Conservation (phyloP, 1,284 basidiomycete species). For the Cutaneotrichosporon cutaneum region DNA sequence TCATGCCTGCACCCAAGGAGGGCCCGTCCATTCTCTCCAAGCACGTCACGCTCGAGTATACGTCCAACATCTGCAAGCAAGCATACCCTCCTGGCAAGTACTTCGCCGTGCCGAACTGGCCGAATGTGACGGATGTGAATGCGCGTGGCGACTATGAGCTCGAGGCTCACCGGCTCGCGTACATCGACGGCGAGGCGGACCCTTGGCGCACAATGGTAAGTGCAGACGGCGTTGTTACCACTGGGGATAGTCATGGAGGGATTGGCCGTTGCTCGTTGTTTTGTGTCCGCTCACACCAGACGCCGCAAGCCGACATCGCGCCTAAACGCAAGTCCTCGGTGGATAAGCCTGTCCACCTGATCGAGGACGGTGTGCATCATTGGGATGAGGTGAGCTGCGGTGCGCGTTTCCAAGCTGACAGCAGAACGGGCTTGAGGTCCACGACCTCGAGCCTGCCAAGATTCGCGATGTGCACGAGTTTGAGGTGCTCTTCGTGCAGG, state of each 20-base stretch:
- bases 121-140: conserved; percentile 79
- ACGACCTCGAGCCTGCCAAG: conserved; percentile 68
- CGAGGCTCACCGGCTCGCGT: conserved; percentile 72
- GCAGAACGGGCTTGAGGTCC: conserved; percentile 69
- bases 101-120: conserved; percentile 67
- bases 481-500: conserved; percentile 74
- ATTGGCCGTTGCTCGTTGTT: neutral
- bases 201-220: conserved; percentile 76
- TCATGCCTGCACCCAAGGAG: conserved; percentile 54
- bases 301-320: conserved; percentile 80
- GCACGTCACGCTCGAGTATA: conserved; percentile 73
- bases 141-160: conserved; percentile 72
- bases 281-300: conserved; percentile 32
- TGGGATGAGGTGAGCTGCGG: conserved; percentile 66
- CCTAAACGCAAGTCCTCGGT: conserved; percentile 67
- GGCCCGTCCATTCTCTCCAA: conserved; percentile 44
- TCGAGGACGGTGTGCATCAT: conserved; percentile 85
- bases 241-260: neutral
- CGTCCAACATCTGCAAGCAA: conserved; percentile 75
- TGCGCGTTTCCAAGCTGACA: no score
- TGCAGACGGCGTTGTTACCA: neutral
- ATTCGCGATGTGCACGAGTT: conserved; percentile 79
- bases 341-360: conserved; percentile 78
- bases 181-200: conserved; percentile 63
- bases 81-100: conserved; percentile 77